Conservation (phyloP, 192 early-diverging fungal species). For the Chytriomyces sp. region DNA sequence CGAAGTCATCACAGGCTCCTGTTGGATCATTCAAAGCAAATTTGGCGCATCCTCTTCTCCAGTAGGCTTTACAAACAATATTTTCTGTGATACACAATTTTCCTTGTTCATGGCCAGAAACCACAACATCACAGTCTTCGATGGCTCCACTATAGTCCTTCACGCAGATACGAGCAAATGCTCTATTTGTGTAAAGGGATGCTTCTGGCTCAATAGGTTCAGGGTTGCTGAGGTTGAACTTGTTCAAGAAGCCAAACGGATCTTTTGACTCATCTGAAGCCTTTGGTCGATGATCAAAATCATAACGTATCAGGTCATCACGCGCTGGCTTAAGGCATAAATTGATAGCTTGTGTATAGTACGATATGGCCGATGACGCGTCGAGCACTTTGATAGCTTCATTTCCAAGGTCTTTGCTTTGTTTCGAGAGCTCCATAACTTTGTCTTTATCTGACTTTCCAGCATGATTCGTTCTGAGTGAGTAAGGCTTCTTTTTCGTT, state of each 20-base stretch:
- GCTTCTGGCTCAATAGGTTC: constrained; percentile 6
- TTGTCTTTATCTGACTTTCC: not conserved
- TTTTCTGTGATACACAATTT: not conserved
- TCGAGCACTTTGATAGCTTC: not conserved
- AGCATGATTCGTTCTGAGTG: not conserved
- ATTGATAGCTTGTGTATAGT: constrained; percentile 25
- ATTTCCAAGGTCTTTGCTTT: not conserved
- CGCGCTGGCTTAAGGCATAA: constrained; percentile 5
- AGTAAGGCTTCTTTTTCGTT: not conserved
- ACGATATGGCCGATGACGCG: not conserved
- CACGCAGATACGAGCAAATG: not conserved
- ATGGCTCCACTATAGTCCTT: constrained; percentile 1
- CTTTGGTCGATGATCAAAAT: not conserved
- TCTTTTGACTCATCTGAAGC: not conserved
- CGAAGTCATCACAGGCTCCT: not conserved
- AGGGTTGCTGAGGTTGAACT: not conserved
- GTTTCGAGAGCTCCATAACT: constrained; percentile 5
- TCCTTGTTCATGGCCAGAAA: not conserved
- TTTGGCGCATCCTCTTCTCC: not conserved
- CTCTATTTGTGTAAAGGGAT: constrained; percentile 12
- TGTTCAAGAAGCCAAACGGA: constrained; percentile 19
- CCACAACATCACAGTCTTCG: not conserved
- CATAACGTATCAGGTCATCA: not conserved
- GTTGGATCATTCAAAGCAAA: not conserved
- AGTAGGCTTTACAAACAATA: not conserved